A percentile compares a stretch with the other conserved stretches of the same genome.
These are phyloP conservation scores for Didymosphaeria variabile DNA, from an alignment of 2,329 filamentous ascomycete genomes.

Conservation along the genomic window DNA sequence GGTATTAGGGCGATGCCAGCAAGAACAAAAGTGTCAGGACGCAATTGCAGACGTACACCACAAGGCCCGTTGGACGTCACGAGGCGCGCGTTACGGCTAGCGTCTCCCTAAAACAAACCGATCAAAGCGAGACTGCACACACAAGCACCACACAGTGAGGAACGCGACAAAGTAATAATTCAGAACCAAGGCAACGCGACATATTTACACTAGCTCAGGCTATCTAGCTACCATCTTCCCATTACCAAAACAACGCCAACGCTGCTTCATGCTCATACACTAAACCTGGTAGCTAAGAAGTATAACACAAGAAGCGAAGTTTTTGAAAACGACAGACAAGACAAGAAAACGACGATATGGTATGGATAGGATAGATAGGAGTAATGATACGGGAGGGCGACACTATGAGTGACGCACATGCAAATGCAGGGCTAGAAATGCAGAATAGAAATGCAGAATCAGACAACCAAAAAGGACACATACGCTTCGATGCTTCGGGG, in stretches of 20 bases:
- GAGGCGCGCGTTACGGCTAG: too few relatives aligned
- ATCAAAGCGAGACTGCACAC: too few relatives aligned
- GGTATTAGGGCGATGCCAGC: neutral
- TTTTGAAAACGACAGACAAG: neutral
- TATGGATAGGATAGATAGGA: neutral
- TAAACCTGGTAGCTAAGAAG: slow-evolving; percentile 12
- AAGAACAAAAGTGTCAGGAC: neutral
- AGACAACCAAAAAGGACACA: slow-evolving; percentile 3
- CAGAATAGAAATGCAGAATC: too few relatives aligned
- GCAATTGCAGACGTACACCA: neutral
- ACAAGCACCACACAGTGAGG: neutral
- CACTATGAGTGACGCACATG: slow-evolving; percentile 3
- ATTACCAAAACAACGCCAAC: slow-evolving; percentile 10
- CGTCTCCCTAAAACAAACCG: too few relatives aligned
- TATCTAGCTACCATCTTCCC: slow-evolving; percentile 12
- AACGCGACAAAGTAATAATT: neutral
- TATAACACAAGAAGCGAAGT: slow-evolving; percentile 12
- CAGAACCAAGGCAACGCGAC: neutral
- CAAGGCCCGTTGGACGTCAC: too few relatives aligned
- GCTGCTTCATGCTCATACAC: slow-evolving; percentile 14
- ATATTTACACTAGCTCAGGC: slow-evolving; percentile 12
- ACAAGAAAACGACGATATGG: neutral
- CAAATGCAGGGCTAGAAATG: slow-evolving; percentile 11
- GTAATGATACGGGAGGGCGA: slow-evolving; percentile 1
- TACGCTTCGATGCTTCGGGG: slow-evolving; percentile 3